Base-by-base conservation (phyloP, 169 alveolate species). In the Theileria annulata region DNA sequence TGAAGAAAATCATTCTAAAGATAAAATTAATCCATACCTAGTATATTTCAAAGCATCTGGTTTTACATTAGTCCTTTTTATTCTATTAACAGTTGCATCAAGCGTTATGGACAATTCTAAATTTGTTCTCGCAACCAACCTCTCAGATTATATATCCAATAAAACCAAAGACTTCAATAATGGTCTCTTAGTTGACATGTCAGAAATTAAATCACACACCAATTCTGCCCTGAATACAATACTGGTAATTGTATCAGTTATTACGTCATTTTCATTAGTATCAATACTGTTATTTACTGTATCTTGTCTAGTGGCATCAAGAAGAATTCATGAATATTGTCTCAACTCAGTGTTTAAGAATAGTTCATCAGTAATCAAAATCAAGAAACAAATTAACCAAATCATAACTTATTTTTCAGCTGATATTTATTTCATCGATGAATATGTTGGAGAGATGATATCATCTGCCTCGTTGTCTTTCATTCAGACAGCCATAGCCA, bases 341-440 rank as follows among this genome's bases (percentile, higher is more conserved):
- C 62, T 80, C 77, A 80, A 80, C 27, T 80, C 87, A 10, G 35
- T 80, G 3, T 72, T 80, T 30, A 42, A 74, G 3, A 80, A 42
- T 25, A 12, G 73, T n/a, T 31, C 85, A 4, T 15, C 63, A 3
- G 77, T 47, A 8, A 12, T 56, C 0, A 58, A 75, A 48, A 17
- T 62, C 3, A 71, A 80, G 63, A 56, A 37, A 17, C 59, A 59
- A 19, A 27, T 80, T 56, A 71, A 75, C 19, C 25, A 31, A 28
- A 67, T 74, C 12, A 47, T 80, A 21, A 80, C 87, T 15, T 80
- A 56, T 27, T 47, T 80, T n/a, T 48, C 83, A 1, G 71, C 79
- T 3, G 87, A 80, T 71, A 74, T 80, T 13, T 63, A 47, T 66
- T 51, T 37, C 42, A 74, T 80, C 1, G 87, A 80, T 33, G 87